phyloP scores from a whole-genome alignment of 2,329 filamentous ascomycete genomes.

The Aspergillus uvarum region DNA sequence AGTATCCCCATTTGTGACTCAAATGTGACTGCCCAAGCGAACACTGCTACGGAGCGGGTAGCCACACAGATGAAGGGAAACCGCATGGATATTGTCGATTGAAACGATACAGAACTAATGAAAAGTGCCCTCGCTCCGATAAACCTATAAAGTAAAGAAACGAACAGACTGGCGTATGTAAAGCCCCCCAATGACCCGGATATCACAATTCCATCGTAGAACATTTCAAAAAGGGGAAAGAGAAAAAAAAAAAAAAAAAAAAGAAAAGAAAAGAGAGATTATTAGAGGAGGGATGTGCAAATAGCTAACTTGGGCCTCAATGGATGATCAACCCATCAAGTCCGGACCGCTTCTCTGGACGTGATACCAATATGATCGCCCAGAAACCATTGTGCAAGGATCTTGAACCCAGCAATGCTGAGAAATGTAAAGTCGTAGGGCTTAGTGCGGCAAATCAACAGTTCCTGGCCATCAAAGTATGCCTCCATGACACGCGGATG shows the following conservation, averaged over 20 bases:
- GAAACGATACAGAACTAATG: background rate
- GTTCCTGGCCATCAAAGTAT: conserved; percentile 7
- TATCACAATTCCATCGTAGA: background rate
- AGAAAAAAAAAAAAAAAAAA: background rate
- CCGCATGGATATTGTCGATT: too few species aligned
- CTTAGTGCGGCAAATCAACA: background rate
- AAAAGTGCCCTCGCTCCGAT: background rate
- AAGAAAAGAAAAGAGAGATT: background rate
- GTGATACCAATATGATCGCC: conserved; percentile 2
- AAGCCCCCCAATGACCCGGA: background rate
- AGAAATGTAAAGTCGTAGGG: background rate
- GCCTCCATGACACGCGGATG: conserved; percentile 8
- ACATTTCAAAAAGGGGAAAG: background rate
- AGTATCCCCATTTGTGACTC: too few species aligned
- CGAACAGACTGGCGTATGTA: background rate
- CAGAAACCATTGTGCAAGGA: conserved; percentile 4
- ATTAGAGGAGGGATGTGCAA: too few species aligned
- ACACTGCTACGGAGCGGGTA: too few species aligned
- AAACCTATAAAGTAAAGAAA: background rate
- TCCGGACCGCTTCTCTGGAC: background rate
- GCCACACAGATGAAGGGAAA: too few species aligned
- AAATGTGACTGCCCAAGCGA: too few species aligned
- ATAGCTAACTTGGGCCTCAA: background rate
- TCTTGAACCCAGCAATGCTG: conserved; percentile 1
- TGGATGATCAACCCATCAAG: background rate